These are phyloP conservation scores for Pyracantha coccinea DNA, from an alignment of 331 rosid genomes.

Conservation along the genomic window DNA sequence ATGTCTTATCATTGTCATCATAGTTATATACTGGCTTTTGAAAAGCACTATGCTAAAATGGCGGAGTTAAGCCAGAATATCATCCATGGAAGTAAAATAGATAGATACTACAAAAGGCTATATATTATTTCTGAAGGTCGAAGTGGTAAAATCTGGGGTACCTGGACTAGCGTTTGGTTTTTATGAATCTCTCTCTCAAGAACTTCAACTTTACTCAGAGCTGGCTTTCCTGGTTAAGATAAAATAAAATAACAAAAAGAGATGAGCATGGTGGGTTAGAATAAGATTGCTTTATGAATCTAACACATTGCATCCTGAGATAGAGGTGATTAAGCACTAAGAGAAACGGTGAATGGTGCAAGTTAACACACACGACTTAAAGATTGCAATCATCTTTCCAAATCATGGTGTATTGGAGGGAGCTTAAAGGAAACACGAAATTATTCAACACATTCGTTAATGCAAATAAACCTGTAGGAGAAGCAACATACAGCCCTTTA, in stretches of 20 bases:
- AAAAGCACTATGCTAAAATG: neutral
- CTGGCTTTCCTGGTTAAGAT: constrained; percentile 67
- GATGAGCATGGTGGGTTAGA: neutral
- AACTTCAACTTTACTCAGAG: constrained; percentile 66
- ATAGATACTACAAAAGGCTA: neutral
- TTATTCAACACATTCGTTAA: neutral
- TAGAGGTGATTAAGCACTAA: neutral
- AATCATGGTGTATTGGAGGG: neutral
- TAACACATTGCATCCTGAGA: neutral
- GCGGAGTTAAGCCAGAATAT: neutral
- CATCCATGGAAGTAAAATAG: neutral
- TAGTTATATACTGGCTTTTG: no score
- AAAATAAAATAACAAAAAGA: neutral
- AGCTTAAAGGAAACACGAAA: neutral
- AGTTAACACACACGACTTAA: neutral
- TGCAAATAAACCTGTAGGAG: constrained; percentile 49
- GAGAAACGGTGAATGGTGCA: neutral
- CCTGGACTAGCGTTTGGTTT: constrained; percentile 80
- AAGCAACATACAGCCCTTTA: constrained; percentile 79
- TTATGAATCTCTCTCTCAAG: constrained; percentile 50
- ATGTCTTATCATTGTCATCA: no score
- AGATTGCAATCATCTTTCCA: neutral
- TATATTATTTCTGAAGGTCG: neutral
- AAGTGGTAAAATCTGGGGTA: constrained; percentile 16
- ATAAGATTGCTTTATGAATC: neutral